Base-by-base conservation (phyloP, 2,329 filamentous ascomycete species). In the Metarhizium humberi region DNA sequence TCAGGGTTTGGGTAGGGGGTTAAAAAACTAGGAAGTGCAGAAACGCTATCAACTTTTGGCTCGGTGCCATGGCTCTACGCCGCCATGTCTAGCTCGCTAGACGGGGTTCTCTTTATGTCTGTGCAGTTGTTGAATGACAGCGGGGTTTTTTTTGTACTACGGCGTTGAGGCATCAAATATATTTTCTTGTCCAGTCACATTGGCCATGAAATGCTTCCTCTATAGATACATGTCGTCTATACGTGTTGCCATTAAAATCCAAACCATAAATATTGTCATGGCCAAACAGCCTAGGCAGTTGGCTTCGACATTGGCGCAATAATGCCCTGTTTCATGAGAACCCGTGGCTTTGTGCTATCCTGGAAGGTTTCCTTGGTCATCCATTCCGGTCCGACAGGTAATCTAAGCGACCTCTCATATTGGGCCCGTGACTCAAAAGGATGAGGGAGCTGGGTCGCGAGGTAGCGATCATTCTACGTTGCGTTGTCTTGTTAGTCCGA, bases 361-460 rank as follows among this genome's bases (percentile, higher is more conserved):
- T 97, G 92, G 79, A 94, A 94, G 14, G 88, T 90, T 75, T 90
- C 85, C 80, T 96, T 96, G n/a, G 92, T 97, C 62, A 86, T 85
- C 92, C 92, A 99, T 72, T 99, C 92, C 16, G 88, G 90, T 1
- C 94, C 94, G 58, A 97, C 83, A 1, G 94, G 94, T 61, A 96
- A 73, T 47, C 92, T 80, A 56, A 97, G 75, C 60, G 87, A 88
- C 52, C 92, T 78, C 77, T 99, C 94, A 73, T 97, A 97, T 76
- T 96, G 91, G 66, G 88, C 81, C 62, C 80, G 81, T 32, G 81
- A 90, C 77, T 96, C 92, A 71, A 91, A 97, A n/a, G 85, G 86
- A 72, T 95, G 89, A 51, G 94, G 94, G 52, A 99, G 76, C 63
- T 84, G 82, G 8, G 85, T 84, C 18, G 94, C 92, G 64, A 96